Evolutionary conservation across 768 basidiomycete species (phyloP).

Genomic region (Pleurotus tuoliensis): DNA sequence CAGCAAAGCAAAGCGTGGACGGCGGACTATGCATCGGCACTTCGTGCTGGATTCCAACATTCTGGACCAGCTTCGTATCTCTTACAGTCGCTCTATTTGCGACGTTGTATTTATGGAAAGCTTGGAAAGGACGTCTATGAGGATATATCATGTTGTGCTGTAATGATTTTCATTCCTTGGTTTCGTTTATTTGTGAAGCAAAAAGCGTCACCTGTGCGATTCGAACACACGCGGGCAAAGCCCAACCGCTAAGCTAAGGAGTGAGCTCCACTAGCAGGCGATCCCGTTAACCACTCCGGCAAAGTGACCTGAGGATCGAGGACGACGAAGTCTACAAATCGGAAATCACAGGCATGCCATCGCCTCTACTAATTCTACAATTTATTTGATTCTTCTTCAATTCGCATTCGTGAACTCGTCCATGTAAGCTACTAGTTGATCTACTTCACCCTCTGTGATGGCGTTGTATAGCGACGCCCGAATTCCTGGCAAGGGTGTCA

Average conservation of each 20-base stretch:
- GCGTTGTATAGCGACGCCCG: slow-evolving; percentile 90
- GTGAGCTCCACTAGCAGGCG: slow-evolving; percentile 17
- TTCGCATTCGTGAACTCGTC: slow-evolving; percentile 39
- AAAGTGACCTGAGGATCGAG: slow-evolving; percentile 16
- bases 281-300: slow-evolving; percentile 27
- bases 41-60: slow-evolving; percentile 66
- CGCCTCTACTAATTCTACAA: neutral
- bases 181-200: neutral
- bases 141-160: neutral
- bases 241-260: slow-evolving; percentile 14
- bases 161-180: neutral
- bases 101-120: slow-evolving; percentile 53
- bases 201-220: slow-evolving; percentile 23
- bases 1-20: slow-evolving; percentile 43
- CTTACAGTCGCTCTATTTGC: slow-evolving; percentile 40
- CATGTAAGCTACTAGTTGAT: slow-evolving; percentile 57
- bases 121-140: slow-evolving; percentile 58
- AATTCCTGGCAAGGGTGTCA: slow-evolving; percentile 43
- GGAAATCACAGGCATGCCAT: neutral
- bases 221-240: slow-evolving; percentile 25
- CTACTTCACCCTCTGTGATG: slow-evolving; percentile 70
- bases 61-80: slow-evolving; percentile 43
- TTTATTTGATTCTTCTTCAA: neutral
- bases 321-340: neutral
- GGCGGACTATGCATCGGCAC: slow-evolving; percentile 51